phyloP scores from a whole-genome alignment of 2,329 filamentous ascomycete genomes.

The Microcyclosporella mali region DNA sequence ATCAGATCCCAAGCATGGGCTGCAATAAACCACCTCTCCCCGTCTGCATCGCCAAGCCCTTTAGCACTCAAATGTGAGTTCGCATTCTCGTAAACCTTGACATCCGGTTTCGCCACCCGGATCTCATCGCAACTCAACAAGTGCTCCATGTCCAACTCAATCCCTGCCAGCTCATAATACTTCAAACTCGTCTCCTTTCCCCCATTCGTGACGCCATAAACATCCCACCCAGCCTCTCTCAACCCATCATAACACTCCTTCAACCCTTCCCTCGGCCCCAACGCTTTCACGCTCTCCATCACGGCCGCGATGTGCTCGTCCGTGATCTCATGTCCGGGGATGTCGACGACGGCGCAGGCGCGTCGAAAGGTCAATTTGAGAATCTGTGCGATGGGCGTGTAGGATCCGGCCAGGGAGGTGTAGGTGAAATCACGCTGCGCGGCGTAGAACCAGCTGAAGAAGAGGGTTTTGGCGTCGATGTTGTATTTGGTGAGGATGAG shows the following conservation, averaged over 20 bases:
- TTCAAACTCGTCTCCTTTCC: conserved; percentile 25
- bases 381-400: conserved; percentile 26
- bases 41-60: conserved; percentile 20
- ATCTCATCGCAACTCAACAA: conserved; percentile 28
- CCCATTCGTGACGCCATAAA: conserved; percentile 28
- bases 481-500: conserved; percentile 11
- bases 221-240: conserved; percentile 25
- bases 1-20: conserved; percentile 29
- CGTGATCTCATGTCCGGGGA: conserved; percentile 15
- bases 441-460: conserved; percentile 29
- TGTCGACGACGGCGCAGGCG: conserved; percentile 23
- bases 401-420: conserved; percentile 21
- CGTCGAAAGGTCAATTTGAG: conserved; percentile 23
- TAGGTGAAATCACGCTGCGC: conserved; percentile 30
- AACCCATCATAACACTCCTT: conserved; percentile 27
- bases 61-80: conserved; percentile 19
- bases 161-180: conserved; percentile 25
- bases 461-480: conserved; percentile 23
- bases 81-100: conserved; percentile 23
- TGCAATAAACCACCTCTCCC: conserved; percentile 28
- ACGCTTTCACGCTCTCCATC: conserved; percentile 19
- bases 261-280: conserved; percentile 20
- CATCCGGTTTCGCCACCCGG: conserved; percentile 26
- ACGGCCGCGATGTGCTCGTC: conserved; percentile 27
- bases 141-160: conserved; percentile 24